These are phyloP conservation scores for Pseudoturritis turrita DNA, from an alignment of 345 rosid species.

Conservation along the genomic window DNA sequence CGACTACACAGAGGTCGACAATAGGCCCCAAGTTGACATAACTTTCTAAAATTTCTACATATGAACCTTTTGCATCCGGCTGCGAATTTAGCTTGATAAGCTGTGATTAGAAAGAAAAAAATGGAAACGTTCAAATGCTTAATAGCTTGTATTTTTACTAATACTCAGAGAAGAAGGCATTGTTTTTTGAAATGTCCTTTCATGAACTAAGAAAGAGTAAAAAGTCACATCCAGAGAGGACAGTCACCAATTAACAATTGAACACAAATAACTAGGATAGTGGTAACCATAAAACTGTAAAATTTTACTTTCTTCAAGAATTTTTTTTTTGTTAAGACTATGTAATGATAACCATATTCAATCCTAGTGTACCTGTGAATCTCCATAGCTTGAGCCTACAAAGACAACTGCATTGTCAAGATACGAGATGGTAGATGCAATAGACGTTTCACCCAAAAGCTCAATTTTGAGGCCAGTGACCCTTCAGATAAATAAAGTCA, in stretches of 20 bases:
- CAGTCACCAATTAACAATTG: not conserved
- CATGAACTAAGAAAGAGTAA: too few relatives aligned
- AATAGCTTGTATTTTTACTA: not conserved
- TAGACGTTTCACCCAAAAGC: conserved; percentile 89
- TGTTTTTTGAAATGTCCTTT: too few relatives aligned
- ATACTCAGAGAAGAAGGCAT: not conserved
- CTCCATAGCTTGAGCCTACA: conserved; percentile 95
- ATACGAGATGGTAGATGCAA: conserved; percentile 88
- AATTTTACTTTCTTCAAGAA: not conserved
- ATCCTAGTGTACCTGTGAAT: conserved; percentile 63
- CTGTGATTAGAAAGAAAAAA: conserved; percentile 36
- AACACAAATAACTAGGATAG: conserved; percentile 7
- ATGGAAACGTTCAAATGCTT: not conserved
- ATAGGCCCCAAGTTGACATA: conserved; percentile 96
- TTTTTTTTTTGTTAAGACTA: not conserved
- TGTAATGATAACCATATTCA: not conserved
- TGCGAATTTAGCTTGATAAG: conserved; percentile 78
- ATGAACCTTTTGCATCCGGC: conserved; percentile 88
- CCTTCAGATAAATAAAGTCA: conserved; percentile 38
- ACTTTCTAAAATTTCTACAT: conserved; percentile 79
- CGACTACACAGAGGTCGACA: conserved; percentile 87
- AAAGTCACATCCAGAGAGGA: too few relatives aligned
- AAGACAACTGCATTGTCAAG: conserved; percentile 84
- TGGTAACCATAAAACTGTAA: not conserved
- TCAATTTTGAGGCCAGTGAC: conserved; percentile 86